Percentiles rank a stretch among this genome's conserved stretches.
Conservation (phyloP, 768 basidiomycete genomes). For the Termitomyces sp. region DNA sequence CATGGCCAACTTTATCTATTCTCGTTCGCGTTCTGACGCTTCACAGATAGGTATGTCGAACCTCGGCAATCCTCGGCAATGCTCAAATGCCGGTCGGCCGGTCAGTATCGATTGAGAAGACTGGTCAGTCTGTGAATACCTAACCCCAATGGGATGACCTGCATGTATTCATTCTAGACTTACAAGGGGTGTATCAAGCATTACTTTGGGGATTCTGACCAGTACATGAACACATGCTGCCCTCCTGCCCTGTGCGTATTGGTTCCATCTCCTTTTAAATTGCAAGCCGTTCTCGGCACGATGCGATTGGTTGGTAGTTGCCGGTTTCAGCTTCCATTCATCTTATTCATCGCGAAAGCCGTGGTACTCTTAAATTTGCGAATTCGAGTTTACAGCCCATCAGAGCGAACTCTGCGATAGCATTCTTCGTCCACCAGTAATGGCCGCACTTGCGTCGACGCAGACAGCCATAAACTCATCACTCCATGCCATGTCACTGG, state of each 20-base stretch:
- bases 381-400: constrained; percentile 2
- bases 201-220: not conserved
- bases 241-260: not conserved
- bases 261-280: not conserved
- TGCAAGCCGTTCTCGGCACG: not conserved
- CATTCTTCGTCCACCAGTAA: not conserved
- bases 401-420: not conserved
- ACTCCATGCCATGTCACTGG: constrained; percentile 1
- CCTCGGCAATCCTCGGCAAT: not conserved
- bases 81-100: not conserved
- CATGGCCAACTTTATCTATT: not conserved
- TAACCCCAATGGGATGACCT: not conserved
- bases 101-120: not conserved
- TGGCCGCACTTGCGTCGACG: constrained; percentile 10
- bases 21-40: not conserved
- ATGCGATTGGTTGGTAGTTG: not conserved
- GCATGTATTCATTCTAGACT: not conserved
- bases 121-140: not conserved
- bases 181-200: not conserved
- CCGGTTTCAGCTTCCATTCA: not conserved
- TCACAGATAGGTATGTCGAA: not conserved
- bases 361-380: not conserved
- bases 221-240: not conserved
- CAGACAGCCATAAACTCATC: constrained; percentile 4
- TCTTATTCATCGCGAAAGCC: not conserved